Evolutionary conservation across 345 rosid species (phyloP).

Genomic region (Passiflora organensis): DNA sequence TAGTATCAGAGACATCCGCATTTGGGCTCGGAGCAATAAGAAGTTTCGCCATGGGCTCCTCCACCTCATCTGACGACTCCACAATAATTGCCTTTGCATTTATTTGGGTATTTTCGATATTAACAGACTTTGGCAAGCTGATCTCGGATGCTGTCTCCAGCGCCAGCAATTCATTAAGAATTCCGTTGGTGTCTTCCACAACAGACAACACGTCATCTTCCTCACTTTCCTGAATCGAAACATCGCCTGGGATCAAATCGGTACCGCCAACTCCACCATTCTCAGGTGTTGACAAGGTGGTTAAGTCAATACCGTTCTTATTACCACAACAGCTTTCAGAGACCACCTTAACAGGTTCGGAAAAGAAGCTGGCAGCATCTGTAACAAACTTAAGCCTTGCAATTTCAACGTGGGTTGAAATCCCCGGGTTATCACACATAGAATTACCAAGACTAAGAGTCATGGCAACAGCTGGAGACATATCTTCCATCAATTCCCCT

Average conservation of each 20-base stretch:
- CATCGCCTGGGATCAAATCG: slow-evolving; percentile 24
- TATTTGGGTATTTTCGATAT: slow-evolving; percentile 42
- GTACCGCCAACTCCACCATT: slow-evolving; percentile 2
- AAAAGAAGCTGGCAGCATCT: slow-evolving; percentile 15
- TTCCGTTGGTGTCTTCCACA: slow-evolving; percentile 40
- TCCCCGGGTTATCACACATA: slow-evolving; percentile 20
- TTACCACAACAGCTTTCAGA: neutral
- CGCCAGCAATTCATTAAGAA: slow-evolving; percentile 45
- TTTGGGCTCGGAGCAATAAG: slow-evolving; percentile 46
- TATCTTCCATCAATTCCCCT: slow-evolving; percentile 26
- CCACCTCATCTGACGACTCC: slow-evolving; percentile 49
- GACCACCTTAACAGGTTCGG: slow-evolving; percentile 15
- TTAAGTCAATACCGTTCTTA: slow-evolving; percentile 6
- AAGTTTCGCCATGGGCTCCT: slow-evolving; percentile 58
- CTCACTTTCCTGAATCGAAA: slow-evolving; percentile 49
- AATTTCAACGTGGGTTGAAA: slow-evolving; percentile 22
- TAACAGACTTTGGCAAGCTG: slow-evolving; percentile 39
- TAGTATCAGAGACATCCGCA: slow-evolving; percentile 33
- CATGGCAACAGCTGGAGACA: slow-evolving; percentile 24
- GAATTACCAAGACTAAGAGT: slow-evolving; percentile 24
- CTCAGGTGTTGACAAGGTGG: slow-evolving; percentile 4
- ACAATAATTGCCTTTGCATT: slow-evolving; percentile 63
- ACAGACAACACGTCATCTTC: slow-evolving; percentile 50
- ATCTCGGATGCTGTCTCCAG: slow-evolving; percentile 48
- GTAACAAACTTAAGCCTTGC: slow-evolving; percentile 19